These are phyloP conservation scores for Arthromyces matolae DNA, from an alignment of 768 basidiomycete species.

Conservation along the genomic window DNA sequence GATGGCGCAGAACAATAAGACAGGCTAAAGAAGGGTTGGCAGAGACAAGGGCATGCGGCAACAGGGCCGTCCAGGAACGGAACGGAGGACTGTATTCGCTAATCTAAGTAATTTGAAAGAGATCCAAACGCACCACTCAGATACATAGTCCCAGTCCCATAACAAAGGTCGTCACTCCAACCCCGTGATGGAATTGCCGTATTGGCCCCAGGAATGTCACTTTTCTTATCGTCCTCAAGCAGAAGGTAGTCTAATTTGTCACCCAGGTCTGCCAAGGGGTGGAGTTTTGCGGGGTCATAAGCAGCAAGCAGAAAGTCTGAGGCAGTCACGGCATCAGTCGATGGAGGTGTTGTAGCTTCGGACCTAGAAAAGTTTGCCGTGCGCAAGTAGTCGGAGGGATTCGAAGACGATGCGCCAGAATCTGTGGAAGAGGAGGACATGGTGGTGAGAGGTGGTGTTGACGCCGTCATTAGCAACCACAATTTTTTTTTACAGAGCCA, in stretches of 20 bases:
- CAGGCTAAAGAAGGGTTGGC: slow-evolving; percentile 51
- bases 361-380: slow-evolving; percentile 46
- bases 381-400: slow-evolving; percentile 42
- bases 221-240: slow-evolving; percentile 95
- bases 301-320: slow-evolving; percentile 82
- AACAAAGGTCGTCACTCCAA: slow-evolving; percentile 99
- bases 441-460: slow-evolving; percentile 17
- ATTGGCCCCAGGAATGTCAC: slow-evolving; percentile 80
- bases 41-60: slow-evolving; percentile 66
- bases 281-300: slow-evolving; percentile 89
- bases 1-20: slow-evolving; percentile 82
- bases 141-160: slow-evolving; percentile 99
- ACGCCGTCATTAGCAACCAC: too few relatives aligned
- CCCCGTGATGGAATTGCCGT: slow-evolving; percentile 94
- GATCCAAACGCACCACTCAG: slow-evolving; percentile 79
- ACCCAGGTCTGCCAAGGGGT: slow-evolving; percentile 89
- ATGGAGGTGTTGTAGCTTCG: slow-evolving; percentile 32
- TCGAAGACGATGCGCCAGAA: slow-evolving; percentile 38
- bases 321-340: slow-evolving; percentile 69
- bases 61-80: slow-evolving; percentile 47
- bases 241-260: slow-evolving; percentile 94
- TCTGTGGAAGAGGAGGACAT: slow-evolving; percentile 27
- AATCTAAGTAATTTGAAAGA: slow-evolving; percentile 62
- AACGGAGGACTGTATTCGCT: slow-evolving; percentile 42
- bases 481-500: slow-evolving; percentile 11